phyloP scores from a whole-genome alignment of 371 early-diverging fungal species.

The Mucor piriformis region DNA sequence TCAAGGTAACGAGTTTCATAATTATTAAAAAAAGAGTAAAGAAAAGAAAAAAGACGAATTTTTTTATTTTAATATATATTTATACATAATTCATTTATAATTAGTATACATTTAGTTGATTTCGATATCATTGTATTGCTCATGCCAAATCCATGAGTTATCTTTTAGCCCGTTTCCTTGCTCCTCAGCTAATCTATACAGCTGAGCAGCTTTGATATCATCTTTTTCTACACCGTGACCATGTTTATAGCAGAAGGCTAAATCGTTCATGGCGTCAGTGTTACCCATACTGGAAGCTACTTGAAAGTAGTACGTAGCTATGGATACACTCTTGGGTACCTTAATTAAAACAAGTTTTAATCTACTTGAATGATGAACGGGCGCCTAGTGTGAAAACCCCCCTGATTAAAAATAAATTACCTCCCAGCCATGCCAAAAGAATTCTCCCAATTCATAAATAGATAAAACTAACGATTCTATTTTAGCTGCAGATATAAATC shows the following conservation, averaged over 20 bases:
- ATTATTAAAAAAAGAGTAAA: background rate
- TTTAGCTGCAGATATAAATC: constrained; percentile 1
- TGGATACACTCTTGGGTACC: constrained; percentile 24
- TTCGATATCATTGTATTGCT: constrained; percentile 2
- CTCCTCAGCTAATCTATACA: constrained; percentile 76
- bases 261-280: constrained; percentile 83
- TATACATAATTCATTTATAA: background rate
- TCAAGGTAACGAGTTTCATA: background rate
- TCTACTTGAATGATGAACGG: too few species aligned
- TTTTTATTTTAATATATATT: background rate
- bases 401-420: constrained; percentile 32
- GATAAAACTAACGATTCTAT: constrained; percentile 60
- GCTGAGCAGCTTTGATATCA: constrained; percentile 77
- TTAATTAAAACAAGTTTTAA: background rate
- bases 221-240: constrained; percentile 85
- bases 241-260: constrained; percentile 76
- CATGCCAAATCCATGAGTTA: constrained; percentile 90
- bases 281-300: constrained; percentile 91
- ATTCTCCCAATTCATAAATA: constrained; percentile 81
- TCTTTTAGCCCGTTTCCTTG: constrained; percentile 69
- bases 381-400: too few species aligned
- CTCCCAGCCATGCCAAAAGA: constrained; percentile 91
- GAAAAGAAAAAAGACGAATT: background rate
- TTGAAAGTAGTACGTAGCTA: constrained; percentile 81
- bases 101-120: background rate